Evolutionary conservation across 805 yeast genomes (phyloP).

Genomic region (Metschnikowia matae): DNA sequence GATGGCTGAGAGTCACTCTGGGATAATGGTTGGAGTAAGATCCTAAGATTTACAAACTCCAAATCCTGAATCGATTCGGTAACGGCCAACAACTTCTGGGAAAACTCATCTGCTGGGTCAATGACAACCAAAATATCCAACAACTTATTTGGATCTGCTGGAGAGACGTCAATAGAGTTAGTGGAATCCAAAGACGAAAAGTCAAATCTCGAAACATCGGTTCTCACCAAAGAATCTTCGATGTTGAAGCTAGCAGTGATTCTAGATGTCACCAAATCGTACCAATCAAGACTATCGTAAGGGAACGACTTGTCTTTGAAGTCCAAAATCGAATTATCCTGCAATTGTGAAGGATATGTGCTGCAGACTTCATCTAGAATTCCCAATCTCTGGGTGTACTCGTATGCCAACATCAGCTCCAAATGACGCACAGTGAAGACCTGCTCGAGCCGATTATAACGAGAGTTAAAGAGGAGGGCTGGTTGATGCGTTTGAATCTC

Average conservation of each 20-base stretch:
- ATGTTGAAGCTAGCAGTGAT: constrained; percentile 43
- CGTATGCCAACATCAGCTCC: constrained; percentile 42
- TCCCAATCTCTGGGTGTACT: constrained; percentile 42
- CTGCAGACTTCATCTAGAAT: constrained; percentile 25
- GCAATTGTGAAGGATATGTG: constrained; percentile 25
- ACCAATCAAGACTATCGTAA: constrained; percentile 37
- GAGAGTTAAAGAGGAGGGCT: constrained; percentile 51
- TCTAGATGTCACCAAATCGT: constrained; percentile 42
- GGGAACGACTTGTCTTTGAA: constrained; percentile 8
- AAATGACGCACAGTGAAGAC: constrained; percentile 26
- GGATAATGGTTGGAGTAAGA: constrained; percentile 57
- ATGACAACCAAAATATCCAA: constrained; percentile 57
- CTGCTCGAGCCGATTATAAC: constrained; percentile 39
- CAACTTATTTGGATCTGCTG: constrained; percentile 23
- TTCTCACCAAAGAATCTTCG: constrained; percentile 38
- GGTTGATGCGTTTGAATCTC: constrained; percentile 31
- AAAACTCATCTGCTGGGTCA: constrained; percentile 68
- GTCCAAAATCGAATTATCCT: constrained; percentile 14
- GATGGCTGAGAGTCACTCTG: constrained; percentile 36
- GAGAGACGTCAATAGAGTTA: constrained; percentile 24
- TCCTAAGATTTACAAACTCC: constrained; percentile 48
- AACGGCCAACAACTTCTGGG: constrained; percentile 60
- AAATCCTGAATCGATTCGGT: constrained; percentile 37
- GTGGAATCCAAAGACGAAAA: constrained; percentile 30
- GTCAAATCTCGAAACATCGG: constrained; percentile 46